Evolutionary conservation across 2,329 filamentous ascomycete species (phyloP), one percentile per base, ranked within the genome.

Genomic region (Aspergillus fischeri): DNA sequence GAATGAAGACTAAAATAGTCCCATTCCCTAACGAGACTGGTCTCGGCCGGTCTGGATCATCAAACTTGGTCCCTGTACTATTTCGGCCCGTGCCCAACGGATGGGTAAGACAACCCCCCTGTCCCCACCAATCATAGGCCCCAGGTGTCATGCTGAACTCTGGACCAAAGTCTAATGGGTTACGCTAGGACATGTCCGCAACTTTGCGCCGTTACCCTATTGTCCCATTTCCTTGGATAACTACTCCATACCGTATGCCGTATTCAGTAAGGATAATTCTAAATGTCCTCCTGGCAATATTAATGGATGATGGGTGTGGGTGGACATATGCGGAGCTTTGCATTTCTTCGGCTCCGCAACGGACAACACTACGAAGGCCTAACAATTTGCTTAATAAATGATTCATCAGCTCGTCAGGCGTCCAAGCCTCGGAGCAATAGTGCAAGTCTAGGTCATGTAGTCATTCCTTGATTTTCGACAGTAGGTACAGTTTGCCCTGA

Each of bases 11-110:
- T 45, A 45, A 24, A 45, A 45, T 45, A 45, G 20, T 45, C 42
- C 14, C 5, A 6, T 38, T 45, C 21, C 42, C n/a, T 17, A 24
- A 47, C 44, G 21, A 47, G 44, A 47, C 44, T 52, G 25, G 53
- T 45, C 56, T 58, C 27, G 56, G 24, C 53, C 56, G 56, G 56
- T 56, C 56, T 58, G 56, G 55, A 49, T 49, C 44, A 8, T 38
- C 25, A 25, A 47, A 24, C 49, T 49, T 25, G 28, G 29, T 25
- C 52, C n/a, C 24, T 17, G 32, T 20, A 8, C 41, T 25, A 27
- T 47, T 47, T 38, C 50, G 51, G 48, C 44, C 44, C 44, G 44
- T 27, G 44, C 44, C 44, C n/a, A 47, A 45, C 10, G n/a, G 42
- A 45, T 21, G 42, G 42, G n/a, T 24, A 45, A 45, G 17, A 24